Evolutionary conservation across 2,329 filamentous ascomycete genomes (phyloP).

Genomic region (Microcyclospora pomicola): DNA sequence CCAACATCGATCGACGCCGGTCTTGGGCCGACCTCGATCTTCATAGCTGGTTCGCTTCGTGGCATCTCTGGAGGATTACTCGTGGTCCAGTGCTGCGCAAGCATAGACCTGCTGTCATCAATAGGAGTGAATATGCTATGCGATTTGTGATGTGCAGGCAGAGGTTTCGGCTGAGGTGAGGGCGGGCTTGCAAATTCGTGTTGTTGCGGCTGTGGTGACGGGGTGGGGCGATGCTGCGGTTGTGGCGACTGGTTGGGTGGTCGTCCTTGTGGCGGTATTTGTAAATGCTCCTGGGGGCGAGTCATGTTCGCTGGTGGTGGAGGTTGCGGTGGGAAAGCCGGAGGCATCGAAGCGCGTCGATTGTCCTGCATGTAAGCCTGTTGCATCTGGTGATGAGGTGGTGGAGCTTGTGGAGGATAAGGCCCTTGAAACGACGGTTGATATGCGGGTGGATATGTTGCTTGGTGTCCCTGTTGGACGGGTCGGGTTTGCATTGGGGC

Average conservation of each 20-base stretch:
- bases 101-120: slow-evolving; percentile 76
- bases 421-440: slow-evolving; percentile 17
- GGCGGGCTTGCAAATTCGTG: slow-evolving; percentile 37
- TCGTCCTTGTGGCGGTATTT: slow-evolving; percentile 12
- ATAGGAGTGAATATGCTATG: slow-evolving; percentile 97
- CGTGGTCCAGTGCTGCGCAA: slow-evolving; percentile 64
- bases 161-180: slow-evolving; percentile 50
- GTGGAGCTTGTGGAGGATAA: slow-evolving; percentile 16
- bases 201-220: slow-evolving; percentile 39
- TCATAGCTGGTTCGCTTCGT: slow-evolving; percentile 30
- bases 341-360: slow-evolving; percentile 56
- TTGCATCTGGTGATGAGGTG: slow-evolving; percentile 38
- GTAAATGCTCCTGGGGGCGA: slow-evolving; percentile 12
- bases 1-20: slow-evolving; percentile 54
- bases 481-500: slow-evolving; percentile 32
- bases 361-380: slow-evolving; percentile 66
- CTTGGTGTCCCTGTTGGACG: slow-evolving; percentile 14
- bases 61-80: slow-evolving; percentile 30
- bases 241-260: slow-evolving; percentile 25
- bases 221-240: slow-evolving; percentile 23
- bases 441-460: slow-evolving; percentile 15
- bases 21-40: slow-evolving; percentile 34
- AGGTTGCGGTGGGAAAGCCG: slow-evolving; percentile 48
- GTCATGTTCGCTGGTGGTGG: slow-evolving; percentile 42
- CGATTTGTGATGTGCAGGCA: slow-evolving; percentile 47